phyloP scores from a whole-genome alignment of 2,329 filamentous ascomycete genomes.

The Leptosphaerulina australis region DNA sequence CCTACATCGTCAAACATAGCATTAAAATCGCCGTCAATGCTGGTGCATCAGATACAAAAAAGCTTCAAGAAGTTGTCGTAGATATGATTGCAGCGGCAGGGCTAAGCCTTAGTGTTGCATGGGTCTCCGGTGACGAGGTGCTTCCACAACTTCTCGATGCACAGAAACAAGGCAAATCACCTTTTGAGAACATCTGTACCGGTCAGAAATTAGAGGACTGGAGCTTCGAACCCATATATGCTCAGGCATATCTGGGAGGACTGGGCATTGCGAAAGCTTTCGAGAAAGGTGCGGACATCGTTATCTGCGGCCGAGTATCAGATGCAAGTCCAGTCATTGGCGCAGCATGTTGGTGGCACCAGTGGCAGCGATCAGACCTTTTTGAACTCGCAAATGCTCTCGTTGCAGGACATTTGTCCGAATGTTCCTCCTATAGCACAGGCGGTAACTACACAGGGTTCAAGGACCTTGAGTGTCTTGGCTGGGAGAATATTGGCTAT shows the following conservation, averaged over 20 bases:
- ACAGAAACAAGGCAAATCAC: constrained; percentile 45
- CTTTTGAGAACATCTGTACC: constrained; percentile 48
- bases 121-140: constrained; percentile 54
- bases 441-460: constrained; percentile 55
- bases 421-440: constrained; percentile 52
- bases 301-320: constrained; percentile 53
- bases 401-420: constrained; percentile 53
- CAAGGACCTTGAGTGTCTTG: constrained; percentile 44
- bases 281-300: constrained; percentile 51
- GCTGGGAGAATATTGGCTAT: constrained; percentile 43
- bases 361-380: constrained; percentile 49
- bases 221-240: constrained; percentile 44
- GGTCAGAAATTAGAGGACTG: constrained; percentile 47
- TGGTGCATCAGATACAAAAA: constrained; percentile 41
- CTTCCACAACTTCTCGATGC: constrained; percentile 43
- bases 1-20: constrained; percentile 36
- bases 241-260: constrained; percentile 53
- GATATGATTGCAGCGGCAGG: constrained; percentile 32
- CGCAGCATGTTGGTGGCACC: constrained; percentile 54
- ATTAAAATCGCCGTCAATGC: constrained; percentile 47
- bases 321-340: constrained; percentile 55
- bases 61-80: constrained; percentile 33
- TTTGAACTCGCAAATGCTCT: constrained; percentile 53
- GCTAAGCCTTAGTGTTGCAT: constrained; percentile 43
- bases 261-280: constrained; percentile 52